Evolutionary conservation across 1,284 basidiomycete species (phyloP).

Genomic region (Hypsizygus ulmarius): DNA sequence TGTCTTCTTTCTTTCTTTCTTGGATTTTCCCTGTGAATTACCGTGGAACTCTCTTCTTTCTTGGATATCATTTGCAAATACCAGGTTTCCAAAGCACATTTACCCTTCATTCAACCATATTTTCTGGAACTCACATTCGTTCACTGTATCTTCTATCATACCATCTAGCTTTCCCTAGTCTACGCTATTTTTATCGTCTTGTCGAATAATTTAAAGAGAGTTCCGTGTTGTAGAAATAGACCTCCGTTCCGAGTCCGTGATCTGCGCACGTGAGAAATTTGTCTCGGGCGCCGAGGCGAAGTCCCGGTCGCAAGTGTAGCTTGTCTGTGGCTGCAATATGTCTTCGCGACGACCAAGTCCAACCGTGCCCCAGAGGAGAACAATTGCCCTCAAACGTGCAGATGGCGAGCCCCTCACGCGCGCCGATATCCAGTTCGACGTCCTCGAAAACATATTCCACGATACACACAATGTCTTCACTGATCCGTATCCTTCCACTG

Average conservation of each 20-base stretch:
- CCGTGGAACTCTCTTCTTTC: conserved; percentile 10
- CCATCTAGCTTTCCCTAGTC: conserved; percentile 15
- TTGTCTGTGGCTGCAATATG: conserved; percentile 16
- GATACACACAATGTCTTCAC: conserved; percentile 61
- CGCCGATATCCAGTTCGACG: conserved; percentile 72
- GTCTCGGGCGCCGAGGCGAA: conserved; percentile 7
- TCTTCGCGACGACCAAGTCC: conserved; percentile 36
- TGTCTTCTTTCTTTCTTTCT: background rate
- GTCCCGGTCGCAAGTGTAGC: background rate
- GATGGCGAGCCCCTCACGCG: conserved; percentile 63
- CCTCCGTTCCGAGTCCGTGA: background rate
- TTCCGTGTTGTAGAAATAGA: conserved; percentile 4
- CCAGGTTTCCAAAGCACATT: conserved; percentile 7
- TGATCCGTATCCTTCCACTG: conserved; percentile 50
- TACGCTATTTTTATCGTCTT: conserved; percentile 18
- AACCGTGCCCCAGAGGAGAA: conserved; percentile 27
- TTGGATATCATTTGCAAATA: conserved; percentile 15
- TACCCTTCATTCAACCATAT: conserved; percentile 2
- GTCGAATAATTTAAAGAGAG: conserved; percentile 8
- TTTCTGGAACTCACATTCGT: conserved; percentile 7
- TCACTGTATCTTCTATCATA: conserved; percentile 23
- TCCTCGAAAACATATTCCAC: conserved; percentile 67
- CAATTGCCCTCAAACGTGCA: conserved; percentile 49
- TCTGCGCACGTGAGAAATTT: background rate
- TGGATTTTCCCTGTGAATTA: background rate